Conservation (phyloP, 208 protist species). For the Leishmania martiniquensis region DNA sequence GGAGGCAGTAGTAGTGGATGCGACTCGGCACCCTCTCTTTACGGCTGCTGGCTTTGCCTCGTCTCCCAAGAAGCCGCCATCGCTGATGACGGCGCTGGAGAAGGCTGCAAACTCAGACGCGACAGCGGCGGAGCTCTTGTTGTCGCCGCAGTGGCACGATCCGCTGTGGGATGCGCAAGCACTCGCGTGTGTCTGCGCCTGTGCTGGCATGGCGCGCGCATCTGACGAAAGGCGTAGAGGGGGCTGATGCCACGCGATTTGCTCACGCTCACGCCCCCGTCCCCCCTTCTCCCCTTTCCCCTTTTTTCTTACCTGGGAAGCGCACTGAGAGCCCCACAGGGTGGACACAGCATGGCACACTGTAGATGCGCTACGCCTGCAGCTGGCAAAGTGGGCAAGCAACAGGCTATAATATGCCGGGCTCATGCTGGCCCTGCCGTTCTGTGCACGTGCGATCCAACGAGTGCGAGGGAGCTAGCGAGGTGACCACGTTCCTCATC, state of each 20-base stretch:
- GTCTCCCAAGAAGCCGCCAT: constrained; percentile 30
- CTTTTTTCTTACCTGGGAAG: neutral
- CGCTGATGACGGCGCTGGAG: constrained; percentile 49
- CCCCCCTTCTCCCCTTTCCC: no score
- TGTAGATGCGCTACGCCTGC: neutral
- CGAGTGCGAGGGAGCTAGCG: no score
- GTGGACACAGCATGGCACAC: neutral
- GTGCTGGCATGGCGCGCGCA: constrained; percentile 38
- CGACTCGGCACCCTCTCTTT: constrained; percentile 71
- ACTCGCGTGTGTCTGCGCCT: constrained; percentile 62
- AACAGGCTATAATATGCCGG: neutral
- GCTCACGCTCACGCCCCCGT: neutral
- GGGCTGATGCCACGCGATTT: no score
- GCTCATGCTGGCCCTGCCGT: neutral
- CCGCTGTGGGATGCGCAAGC: constrained; percentile 86
- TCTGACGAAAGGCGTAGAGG: neutral
- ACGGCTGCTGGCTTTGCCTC: constrained; percentile 50
- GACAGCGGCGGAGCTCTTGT: constrained; percentile 39
- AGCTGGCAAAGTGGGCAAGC: neutral
- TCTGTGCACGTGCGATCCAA: neutral
- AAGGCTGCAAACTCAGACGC: constrained; percentile 37
- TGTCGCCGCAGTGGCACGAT: constrained; percentile 44
- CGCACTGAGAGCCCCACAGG: neutral
- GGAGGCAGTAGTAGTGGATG: constrained; percentile 54
- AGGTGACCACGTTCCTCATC: neutral